Base-by-base conservation (phyloP, 1,284 basidiomycete genomes). In the Sporisorium reilianum region DNA sequence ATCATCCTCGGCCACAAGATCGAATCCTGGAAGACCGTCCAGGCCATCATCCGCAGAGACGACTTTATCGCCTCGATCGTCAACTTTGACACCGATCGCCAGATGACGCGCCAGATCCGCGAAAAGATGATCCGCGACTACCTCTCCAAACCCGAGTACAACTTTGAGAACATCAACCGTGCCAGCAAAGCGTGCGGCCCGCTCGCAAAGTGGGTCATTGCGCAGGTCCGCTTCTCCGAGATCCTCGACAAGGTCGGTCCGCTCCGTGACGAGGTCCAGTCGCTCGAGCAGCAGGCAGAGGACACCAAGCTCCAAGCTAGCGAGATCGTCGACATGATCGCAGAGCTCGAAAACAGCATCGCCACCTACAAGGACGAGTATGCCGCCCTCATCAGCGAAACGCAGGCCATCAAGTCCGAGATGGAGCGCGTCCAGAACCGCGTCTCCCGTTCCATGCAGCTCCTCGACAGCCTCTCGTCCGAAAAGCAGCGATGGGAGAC, bases 391-490 rank as follows among this genome's bases (percentile, higher is more conserved):
- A 98, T 99, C 86, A 95, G 94, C 84, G 94, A 99, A 85, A 96
- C 93, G 0, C 94, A 99, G 85, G 91, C 95, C 5, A 98, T 99
- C 89, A 97, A 97, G 86, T 89, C 88, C 46, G 97, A 99, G 86
- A 99, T 99, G 96, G 95, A 97, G 79, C 91, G 93, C 40, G 97
- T 99, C 1, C 93, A 98, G 85, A 91, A 91, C 86, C 97, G 98
- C 86, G 97, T 99, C 46, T 93, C 97, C 80, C 91, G 97, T 66
- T 97, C 94, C 83, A 94, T 99, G 91, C 97, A 92, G 67, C 88
- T 99, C 38, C 88, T 99, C 41, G 92, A 93, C 81, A 97, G 94
- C 85, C 88, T 99, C 78, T 97, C 94, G 2, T 98, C 96, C 0
- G 97, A 99, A 86, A 90, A 94, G 85, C 89, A 89, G 51, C 91